phyloP scores from a whole-genome alignment of 176 grass and related monocot species.

The Carex scoparia region DNA sequence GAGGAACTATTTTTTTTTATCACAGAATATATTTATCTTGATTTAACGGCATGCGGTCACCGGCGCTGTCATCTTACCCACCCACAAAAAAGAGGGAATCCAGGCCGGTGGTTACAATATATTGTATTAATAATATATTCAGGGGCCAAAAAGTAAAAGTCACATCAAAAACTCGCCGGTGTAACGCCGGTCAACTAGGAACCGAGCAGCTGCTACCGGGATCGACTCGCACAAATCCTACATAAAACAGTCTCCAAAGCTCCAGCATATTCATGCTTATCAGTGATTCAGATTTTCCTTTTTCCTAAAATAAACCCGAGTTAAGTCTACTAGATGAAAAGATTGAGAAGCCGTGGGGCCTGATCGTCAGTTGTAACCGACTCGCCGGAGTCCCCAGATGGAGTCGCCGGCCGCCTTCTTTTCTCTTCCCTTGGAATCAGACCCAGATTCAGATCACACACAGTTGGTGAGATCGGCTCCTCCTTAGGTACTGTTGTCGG shows the following conservation, averaged over 20 bases:
- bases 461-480: conserved; percentile 9
- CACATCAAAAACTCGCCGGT: conserved; percentile 41
- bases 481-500: not conserved
- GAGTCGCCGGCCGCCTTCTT: conserved; percentile 37
- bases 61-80: conserved; percentile 35
- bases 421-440: conserved; percentile 15
- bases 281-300: not conserved
- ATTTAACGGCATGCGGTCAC: conserved; percentile 18
- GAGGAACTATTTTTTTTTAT: not conserved
- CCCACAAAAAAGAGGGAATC: conserved; percentile 28
- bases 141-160: conserved; percentile 12
- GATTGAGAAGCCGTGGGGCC: conserved; percentile 55
- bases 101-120: conserved; percentile 39
- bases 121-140: not conserved
- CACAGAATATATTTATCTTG: conserved; percentile 14
- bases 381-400: conserved; percentile 66
- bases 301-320: conserved; percentile 1
- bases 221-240: conserved; percentile 1
- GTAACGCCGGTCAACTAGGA: conserved; percentile 24
- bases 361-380: conserved; percentile 59
- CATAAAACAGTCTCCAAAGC: not conserved
- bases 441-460: conserved; percentile 40
- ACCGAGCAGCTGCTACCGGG: not conserved
- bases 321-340: conserved; percentile 48
- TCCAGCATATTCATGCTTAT: not conserved